phyloP scores from a whole-genome alignment of 148 eudicot genomes.

The Oxyria digyna region DNA sequence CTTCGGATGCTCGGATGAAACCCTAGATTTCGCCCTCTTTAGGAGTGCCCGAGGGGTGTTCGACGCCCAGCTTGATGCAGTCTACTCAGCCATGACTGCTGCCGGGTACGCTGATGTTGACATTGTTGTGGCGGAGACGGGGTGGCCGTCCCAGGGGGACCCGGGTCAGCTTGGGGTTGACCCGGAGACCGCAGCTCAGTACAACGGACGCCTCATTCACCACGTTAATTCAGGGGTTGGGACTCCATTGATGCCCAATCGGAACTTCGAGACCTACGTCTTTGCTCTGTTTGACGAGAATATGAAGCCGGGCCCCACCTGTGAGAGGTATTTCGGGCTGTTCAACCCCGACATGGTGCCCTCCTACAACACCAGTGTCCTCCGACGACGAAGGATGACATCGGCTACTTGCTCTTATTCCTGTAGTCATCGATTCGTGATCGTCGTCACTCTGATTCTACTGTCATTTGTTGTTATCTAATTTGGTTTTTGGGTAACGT shows the following conservation, averaged over 20 bases:
- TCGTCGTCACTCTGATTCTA: background rate
- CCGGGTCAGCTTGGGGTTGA: slow-evolving; percentile 34
- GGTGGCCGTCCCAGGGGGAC: slow-evolving; percentile 62
- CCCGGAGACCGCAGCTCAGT: slow-evolving; percentile 39
- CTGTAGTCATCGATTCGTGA: background rate
- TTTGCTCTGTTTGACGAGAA: slow-evolving; percentile 58
- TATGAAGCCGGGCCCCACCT: slow-evolving; percentile 42
- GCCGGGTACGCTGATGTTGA: slow-evolving; percentile 36
- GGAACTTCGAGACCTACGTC: slow-evolving; percentile 55
- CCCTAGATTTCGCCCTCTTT: slow-evolving; percentile 40
- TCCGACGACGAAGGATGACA: slow-evolving; percentile 12
- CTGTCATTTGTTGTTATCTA: background rate
- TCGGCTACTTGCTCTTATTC: background rate
- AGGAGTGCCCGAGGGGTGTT: slow-evolving; percentile 41
- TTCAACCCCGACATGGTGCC: slow-evolving; percentile 39
- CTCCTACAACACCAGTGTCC: slow-evolving; percentile 37
- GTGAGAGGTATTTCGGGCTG: slow-evolving; percentile 55
- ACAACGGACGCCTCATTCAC: slow-evolving; percentile 29
- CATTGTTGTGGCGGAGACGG: slow-evolving; percentile 59
- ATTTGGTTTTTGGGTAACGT: background rate
- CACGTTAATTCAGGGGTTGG: slow-evolving; percentile 47
- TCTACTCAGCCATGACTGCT: slow-evolving; percentile 38
- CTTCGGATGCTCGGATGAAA: slow-evolving; percentile 30
- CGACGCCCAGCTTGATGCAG: slow-evolving; percentile 52
- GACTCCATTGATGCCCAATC: slow-evolving; percentile 66